Base-by-base conservation (phyloP, 208 protist genomes). In the Lotmaria passim region DNA sequence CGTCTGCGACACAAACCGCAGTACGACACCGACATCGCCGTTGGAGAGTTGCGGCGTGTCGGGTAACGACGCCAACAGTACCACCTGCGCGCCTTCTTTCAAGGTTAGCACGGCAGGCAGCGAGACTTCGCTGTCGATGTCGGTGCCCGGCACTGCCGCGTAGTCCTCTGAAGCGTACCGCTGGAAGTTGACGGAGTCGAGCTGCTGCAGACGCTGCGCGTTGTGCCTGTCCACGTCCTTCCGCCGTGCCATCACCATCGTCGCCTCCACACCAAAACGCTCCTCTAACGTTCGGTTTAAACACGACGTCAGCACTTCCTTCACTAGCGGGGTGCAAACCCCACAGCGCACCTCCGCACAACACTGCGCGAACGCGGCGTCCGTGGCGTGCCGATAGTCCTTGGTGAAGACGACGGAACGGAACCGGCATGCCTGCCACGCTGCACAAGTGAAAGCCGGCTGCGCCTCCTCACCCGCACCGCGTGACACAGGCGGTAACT, bases 161-260 rank as follows among this genome's bases (percentile, higher is more conserved):
- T 93, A 91, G 74, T 95, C 90, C 68, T 93, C 90, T 14, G 87
- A 90, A 12, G 55, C 39, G 69, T 90, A 95, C 31, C 83, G 86
- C 15, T 85, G 69, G 62, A 89, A 89, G 41, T 60, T 19, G 19
- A 65, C 60, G 24, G 60, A 53, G 14, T 87, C 78, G 38, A 91
- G 23, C 56, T 68, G 66, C 26, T 81, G 50, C 34, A 95, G 82
- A 11, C 70, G 73, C 36, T 62, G 61, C 48, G 48, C 60, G 63
- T 95, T 95, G 70, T 81, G 69, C 38, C 53, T 47, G 30, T 87
- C 79, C 28, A 83, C 90, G 26, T 89, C 77, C 33, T 82, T 68
- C 7, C 76, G 81, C 2, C 71, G 75, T 8, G 86, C 61, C 41
- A 93, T 52, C 51, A 95, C 30, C 38, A 62, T 58, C 15, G 82